Conservation (phyloP, 2,329 filamentous ascomycete species). For the Botrytis galanthina region DNA sequence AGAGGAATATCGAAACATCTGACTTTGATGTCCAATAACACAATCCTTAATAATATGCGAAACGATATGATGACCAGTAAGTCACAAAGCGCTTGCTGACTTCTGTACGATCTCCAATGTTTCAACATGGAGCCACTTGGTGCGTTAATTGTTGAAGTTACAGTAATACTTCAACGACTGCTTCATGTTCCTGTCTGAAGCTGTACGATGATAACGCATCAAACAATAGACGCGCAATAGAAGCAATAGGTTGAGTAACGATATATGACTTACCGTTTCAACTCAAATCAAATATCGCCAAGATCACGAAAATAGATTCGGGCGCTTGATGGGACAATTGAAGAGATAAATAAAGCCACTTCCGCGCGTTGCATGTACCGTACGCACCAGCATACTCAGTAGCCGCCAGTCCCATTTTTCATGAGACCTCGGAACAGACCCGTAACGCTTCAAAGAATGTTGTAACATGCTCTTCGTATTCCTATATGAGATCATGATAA, state of each 20-base stretch:
- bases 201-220: conserved; percentile 6
- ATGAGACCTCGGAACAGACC: conserved; percentile 13
- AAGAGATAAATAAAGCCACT: conserved; percentile 11
- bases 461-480: conserved; percentile 9
- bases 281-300: neutral
- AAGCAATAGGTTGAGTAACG: neutral
- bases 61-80: conserved; percentile 5
- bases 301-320: conserved; percentile 13
- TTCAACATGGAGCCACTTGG: conserved; percentile 6
- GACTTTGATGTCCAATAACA: conserved; percentile 5
- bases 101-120: neutral
- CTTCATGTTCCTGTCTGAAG: neutral
- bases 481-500: conserved; percentile 2
- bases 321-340: conserved; percentile 16
- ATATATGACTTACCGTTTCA: neutral
- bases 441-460: conserved; percentile 10
- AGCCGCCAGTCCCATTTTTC: conserved; percentile 16
- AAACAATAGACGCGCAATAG: conserved; percentile 9
- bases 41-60: neutral
- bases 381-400: neutral
- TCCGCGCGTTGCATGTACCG: conserved; percentile 12
- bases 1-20: conserved; percentile 1
- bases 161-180: neutral
- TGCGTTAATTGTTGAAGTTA: neutral
- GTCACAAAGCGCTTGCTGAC: neutral